These are phyloP conservation scores for Fusarium oxysporum DNA, from an alignment of 2,329 filamentous ascomycete genomes.

Conservation along the genomic window DNA sequence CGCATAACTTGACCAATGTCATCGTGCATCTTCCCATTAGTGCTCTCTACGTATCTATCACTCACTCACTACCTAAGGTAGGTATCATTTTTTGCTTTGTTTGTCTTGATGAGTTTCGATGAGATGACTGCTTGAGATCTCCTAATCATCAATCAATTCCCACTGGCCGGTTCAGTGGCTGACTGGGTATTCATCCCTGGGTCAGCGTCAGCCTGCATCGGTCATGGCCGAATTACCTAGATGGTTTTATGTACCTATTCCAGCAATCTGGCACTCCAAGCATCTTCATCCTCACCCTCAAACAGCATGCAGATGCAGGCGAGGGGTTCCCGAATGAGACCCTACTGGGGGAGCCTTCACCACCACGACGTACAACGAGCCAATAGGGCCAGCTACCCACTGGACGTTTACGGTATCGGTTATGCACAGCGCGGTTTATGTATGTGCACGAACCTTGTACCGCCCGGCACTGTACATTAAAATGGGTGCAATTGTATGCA, in stretches of 20 bases:
- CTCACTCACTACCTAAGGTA: not conserved
- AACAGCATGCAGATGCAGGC: conserved; percentile 25
- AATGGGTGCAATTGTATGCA: conserved; percentile 16
- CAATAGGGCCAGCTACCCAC: conserved; percentile 30
- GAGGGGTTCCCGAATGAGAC: conserved; percentile 40
- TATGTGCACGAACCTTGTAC: conserved; percentile 28
- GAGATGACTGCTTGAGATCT: conserved; percentile 16
- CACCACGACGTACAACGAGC: conserved; percentile 7
- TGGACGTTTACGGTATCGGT: conserved; percentile 27
- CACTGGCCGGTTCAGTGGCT: conserved; percentile 40
- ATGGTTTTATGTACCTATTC: conserved; percentile 23
- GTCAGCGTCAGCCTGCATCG: conserved; percentile 39
- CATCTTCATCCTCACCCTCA: not conserved
- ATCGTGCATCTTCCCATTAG: not conserved
- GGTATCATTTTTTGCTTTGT: conserved; percentile 26
- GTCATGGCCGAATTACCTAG: conserved; percentile 39
- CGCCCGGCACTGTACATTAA: conserved; percentile 4
- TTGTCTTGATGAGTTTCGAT: conserved; percentile 10
- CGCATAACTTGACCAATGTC: conserved; percentile 1
- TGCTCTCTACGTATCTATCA: conserved; percentile 15
- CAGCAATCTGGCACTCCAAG: conserved; percentile 37
- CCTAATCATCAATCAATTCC: conserved; percentile 30
- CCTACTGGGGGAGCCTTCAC: conserved; percentile 15
- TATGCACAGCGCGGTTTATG: conserved; percentile 31
- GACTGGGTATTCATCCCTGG: conserved; percentile 29